Evolutionary conservation across 306 rosid species (phyloP).

Genomic region (Inga laurina): DNA sequence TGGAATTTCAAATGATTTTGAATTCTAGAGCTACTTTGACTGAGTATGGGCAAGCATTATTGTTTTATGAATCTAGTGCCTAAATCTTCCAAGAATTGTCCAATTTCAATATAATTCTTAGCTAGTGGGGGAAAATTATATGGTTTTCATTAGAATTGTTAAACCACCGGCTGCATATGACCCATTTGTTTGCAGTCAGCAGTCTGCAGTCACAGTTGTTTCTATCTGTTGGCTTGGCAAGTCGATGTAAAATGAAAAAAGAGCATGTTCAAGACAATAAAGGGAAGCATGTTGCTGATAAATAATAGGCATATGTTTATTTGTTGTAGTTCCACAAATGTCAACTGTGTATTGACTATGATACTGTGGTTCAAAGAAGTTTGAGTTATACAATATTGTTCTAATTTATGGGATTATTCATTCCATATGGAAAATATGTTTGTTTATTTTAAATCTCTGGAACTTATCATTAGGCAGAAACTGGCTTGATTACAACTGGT

Average conservation of each 20-base stretch:
- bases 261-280: neutral
- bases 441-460: slow-evolving; percentile 43
- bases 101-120: neutral
- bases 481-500: slow-evolving; percentile 77
- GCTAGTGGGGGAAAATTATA: neutral
- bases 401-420: neutral
- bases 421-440: slow-evolving; percentile 21
- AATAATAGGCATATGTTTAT: neutral
- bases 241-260: neutral
- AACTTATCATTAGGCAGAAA: slow-evolving; percentile 69
- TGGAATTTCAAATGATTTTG: neutral
- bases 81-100: neutral
- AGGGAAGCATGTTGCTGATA: neutral
- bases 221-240: neutral
- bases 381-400: neutral
- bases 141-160: neutral
- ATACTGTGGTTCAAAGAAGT: neutral
- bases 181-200: neutral
- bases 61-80: neutral
- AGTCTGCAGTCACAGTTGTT: neutral
- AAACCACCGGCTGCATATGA: neutral
- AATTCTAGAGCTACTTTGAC: neutral
- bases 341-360: neutral
- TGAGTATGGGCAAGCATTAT: neutral
- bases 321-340: neutral